Base-by-base conservation (phyloP, 345 rosid genomes). In the Melaleuca alternifolia region DNA sequence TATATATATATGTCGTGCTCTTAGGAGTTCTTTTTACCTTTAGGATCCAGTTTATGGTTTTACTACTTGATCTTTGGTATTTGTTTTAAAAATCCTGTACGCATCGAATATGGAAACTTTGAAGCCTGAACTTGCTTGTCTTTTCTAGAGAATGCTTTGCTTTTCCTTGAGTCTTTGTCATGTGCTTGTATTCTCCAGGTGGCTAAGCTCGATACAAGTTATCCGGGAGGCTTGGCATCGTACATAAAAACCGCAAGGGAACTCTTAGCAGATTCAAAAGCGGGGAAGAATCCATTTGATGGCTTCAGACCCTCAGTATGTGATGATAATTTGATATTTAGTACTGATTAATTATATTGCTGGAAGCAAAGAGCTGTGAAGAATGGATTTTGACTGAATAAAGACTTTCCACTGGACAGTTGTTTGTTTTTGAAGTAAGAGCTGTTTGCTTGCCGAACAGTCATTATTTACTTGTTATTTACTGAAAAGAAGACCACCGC, bases 251-350 rank as follows among this genome's bases (percentile, higher is more conserved):
- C 92, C 14, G 99, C 98, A 1, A 91, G 94, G 87, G 94, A 93
- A 93, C 98, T 97, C 46, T 93, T 97, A 48, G 98, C 96, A 0
- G 98, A 96, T 87, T 97, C 99, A 0, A 96, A 93, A 93, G 88
- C 90, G 52, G 99, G 99, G 86, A 95, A 95, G 89, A 97, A 95
- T 79, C 99, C 99, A 56, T 97, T 92, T 89, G 99, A 96, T 89
- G 99, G 99, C 77, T 97, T 96, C 90, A 91, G 93, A 83, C 99
- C 99, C 83, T 96, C 99, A 33, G 99, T 97, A 91, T 89, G 93
- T 91, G 6, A 51, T 26, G 30, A 54, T 82, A 37, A 51, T 21
- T 84, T 86, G 57, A 28, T 41, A 28, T 51, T 85, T 41, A 48
- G 79, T 71, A 71, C 46, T 33, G 79, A 46, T 71, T 33, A 71